phyloP scores from a whole-genome alignment of 371 early-diverging fungal genomes.

The Lichtheimia corymbifera region DNA sequence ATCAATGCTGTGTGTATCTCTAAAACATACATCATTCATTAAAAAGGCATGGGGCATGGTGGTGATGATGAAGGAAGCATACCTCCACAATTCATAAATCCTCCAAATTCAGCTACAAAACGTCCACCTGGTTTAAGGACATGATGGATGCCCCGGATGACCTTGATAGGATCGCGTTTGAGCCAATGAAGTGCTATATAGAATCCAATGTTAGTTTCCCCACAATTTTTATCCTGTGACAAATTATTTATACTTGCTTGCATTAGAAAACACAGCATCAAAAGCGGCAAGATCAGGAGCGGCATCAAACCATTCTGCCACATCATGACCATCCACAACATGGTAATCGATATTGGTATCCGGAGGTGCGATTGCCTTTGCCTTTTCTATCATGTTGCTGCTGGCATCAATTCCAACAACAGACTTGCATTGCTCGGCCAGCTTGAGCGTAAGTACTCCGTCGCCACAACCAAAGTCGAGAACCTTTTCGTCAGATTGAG shows the following conservation, averaged over 20 bases:
- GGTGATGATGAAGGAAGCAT: background rate
- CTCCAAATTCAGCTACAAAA: slow-evolving; percentile 69
- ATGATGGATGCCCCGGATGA: slow-evolving; percentile 57
- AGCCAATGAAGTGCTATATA: slow-evolving; percentile 73
- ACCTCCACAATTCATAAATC: slow-evolving; percentile 55
- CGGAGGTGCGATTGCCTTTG: slow-evolving; percentile 26
- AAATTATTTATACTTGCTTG: slow-evolving; percentile 30
- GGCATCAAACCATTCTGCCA: slow-evolving; percentile 42
- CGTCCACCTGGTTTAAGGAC: slow-evolving; percentile 59
- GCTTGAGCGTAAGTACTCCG: slow-evolving; percentile 58
- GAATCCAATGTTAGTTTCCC: slow-evolving; percentile 6
- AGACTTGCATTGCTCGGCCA: slow-evolving; percentile 41
- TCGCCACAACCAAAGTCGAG: slow-evolving; percentile 78
- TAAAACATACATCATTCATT: background rate
- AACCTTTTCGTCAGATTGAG: slow-evolving; percentile 52
- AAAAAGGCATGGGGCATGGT: too few relatives aligned
- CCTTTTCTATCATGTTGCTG: slow-evolving; percentile 59
- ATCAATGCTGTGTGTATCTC: slow-evolving; percentile 61
- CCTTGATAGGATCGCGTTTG: slow-evolving; percentile 61
- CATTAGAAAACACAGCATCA: slow-evolving; percentile 68
- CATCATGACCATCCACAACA: slow-evolving; percentile 59
- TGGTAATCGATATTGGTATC: slow-evolving; percentile 29
- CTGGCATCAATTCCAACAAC: slow-evolving; percentile 71
- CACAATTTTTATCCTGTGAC: too few relatives aligned
- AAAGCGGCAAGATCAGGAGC: slow-evolving; percentile 32